These are phyloP conservation scores for Takashimella koratensis DNA, from an alignment of 1,284 basidiomycete genomes.

Conservation along the genomic window DNA sequence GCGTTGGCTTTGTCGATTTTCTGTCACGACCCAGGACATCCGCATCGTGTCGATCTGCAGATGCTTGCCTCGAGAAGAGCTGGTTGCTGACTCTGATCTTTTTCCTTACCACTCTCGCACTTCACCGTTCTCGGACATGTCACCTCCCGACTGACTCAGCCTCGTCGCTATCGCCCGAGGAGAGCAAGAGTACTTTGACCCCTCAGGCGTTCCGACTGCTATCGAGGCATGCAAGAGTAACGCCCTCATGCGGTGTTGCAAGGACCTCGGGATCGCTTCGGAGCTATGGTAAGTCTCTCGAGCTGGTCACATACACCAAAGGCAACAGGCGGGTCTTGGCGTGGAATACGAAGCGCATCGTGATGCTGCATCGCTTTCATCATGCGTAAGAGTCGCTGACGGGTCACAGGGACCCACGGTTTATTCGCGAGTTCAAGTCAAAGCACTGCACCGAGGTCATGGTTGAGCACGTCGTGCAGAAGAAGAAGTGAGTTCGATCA, in stretches of 20 bases:
- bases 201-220: constrained; percentile 84
- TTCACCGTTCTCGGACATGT: too few relatives aligned
- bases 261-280: constrained; percentile 92
- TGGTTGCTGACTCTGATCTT: too few relatives aligned
- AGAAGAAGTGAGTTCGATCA: constrained; percentile 72
- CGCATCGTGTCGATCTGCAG: too few relatives aligned
- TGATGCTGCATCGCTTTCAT: background rate
- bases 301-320: too few relatives aligned
- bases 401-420: constrained; percentile 79
- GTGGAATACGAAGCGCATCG: background rate
- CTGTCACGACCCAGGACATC: too few relatives aligned
- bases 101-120: too few relatives aligned
- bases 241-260: constrained; percentile 96
- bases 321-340: background rate
- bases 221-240: constrained; percentile 96
- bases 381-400: too few relatives aligned
- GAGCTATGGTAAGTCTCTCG: constrained; percentile 79
- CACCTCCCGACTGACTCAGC: too few relatives aligned
- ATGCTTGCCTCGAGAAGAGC: too few relatives aligned
- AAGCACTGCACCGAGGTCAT: constrained; percentile 82
- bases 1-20: too few relatives aligned
- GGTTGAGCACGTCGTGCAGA: constrained; percentile 72
- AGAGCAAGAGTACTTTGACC: constrained; percentile 96
- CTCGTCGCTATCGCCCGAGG: constrained; percentile 88
- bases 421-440: constrained; percentile 88